Conservation (phyloP, 1,139 yeast species). For the Lodderomyces parapsilosis region DNA sequence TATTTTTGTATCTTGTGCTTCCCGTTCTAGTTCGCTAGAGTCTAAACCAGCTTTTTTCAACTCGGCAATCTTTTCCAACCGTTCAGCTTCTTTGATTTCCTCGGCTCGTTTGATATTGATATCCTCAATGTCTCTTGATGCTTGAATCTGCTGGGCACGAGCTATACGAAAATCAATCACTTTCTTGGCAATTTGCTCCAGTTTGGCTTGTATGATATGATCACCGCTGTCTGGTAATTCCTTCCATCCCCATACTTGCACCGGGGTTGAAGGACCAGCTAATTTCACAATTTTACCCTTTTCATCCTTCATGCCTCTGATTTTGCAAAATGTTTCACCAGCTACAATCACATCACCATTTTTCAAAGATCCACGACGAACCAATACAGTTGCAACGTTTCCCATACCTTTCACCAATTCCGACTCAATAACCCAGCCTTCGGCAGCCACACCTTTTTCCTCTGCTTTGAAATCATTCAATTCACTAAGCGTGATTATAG, state of each 20-base stretch:
- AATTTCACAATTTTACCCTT: slow-evolving; percentile 57
- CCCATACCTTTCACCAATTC: slow-evolving; percentile 84
- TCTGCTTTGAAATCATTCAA: slow-evolving; percentile 77
- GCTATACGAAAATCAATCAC: slow-evolving; percentile 65
- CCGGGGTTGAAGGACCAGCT: slow-evolving; percentile 91
- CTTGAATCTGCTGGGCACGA: slow-evolving; percentile 56
- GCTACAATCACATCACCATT: slow-evolving; percentile 75
- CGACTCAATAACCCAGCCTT: slow-evolving; percentile 91
- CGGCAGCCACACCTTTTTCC: slow-evolving; percentile 50
- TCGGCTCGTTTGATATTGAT: slow-evolving; percentile 60
- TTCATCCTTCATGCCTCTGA: slow-evolving; percentile 79
- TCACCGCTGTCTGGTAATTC: slow-evolving; percentile 93
- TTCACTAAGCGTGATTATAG: slow-evolving; percentile 82
- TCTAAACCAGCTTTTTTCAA: slow-evolving; percentile 58
- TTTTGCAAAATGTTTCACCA: slow-evolving; percentile 84
- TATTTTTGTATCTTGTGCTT: slow-evolving; percentile 13
- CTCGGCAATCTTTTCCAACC: slow-evolving; percentile 53
- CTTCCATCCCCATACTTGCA: slow-evolving; percentile 93
- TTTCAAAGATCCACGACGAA: slow-evolving; percentile 74
- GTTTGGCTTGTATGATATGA: slow-evolving; percentile 70
- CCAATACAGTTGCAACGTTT: slow-evolving; percentile 78
- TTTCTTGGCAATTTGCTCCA: slow-evolving; percentile 72
- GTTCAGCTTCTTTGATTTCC: slow-evolving; percentile 46
- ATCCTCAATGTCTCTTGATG: slow-evolving; percentile 63
- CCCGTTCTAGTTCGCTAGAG: slow-evolving; percentile 29